A percentile compares a stretch with the other conserved stretches of the same genome.
phyloP scores from a whole-genome alignment of 2,329 filamentous ascomycete species.

The Aspergillus jensenii region DNA sequence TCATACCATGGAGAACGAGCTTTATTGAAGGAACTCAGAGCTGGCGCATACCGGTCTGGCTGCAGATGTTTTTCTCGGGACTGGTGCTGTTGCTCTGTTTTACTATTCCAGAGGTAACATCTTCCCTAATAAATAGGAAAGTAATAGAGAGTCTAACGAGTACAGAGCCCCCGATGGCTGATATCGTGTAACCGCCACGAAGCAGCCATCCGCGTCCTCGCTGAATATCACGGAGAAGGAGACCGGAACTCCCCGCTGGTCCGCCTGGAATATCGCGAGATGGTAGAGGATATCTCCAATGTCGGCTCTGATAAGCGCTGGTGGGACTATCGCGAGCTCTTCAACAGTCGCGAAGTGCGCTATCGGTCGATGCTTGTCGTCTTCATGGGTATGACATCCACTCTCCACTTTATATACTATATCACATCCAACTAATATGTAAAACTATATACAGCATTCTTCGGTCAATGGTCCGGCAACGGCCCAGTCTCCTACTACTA shows the following conservation, averaged over 20 bases:
- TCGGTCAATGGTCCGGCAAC: slow-evolving; percentile 35
- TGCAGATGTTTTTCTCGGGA: slow-evolving; percentile 49
- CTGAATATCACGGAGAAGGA: slow-evolving; percentile 59
- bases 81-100: slow-evolving; percentile 52
- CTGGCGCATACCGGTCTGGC: slow-evolving; percentile 62
- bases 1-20: slow-evolving; percentile 46
- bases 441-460: slow-evolving; percentile 20
- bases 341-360: slow-evolving; percentile 47
- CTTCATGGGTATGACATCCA: slow-evolving; percentile 34
- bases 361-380: slow-evolving; percentile 50
- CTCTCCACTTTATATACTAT: not conserved
- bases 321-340: slow-evolving; percentile 19
- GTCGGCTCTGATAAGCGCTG: slow-evolving; percentile 2
- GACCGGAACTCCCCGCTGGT: slow-evolving; percentile 35
- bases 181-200: slow-evolving; percentile 60
- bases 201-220: slow-evolving; percentile 56
- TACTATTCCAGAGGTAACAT: slow-evolving; percentile 47
- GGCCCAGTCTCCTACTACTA: slow-evolving; percentile 43
- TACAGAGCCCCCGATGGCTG: slow-evolving; percentile 62
- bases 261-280: slow-evolving; percentile 28
- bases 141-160: not conserved
- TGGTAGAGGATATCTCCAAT: slow-evolving; percentile 25
- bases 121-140: no score
- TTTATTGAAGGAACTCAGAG: slow-evolving; percentile 43
- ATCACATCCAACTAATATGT: not conserved